A percentile compares a stretch with the other conserved stretches of the same genome.
Conservation (phyloP, 441 rosid species). For the Theobroma grandiflorum region DNA sequence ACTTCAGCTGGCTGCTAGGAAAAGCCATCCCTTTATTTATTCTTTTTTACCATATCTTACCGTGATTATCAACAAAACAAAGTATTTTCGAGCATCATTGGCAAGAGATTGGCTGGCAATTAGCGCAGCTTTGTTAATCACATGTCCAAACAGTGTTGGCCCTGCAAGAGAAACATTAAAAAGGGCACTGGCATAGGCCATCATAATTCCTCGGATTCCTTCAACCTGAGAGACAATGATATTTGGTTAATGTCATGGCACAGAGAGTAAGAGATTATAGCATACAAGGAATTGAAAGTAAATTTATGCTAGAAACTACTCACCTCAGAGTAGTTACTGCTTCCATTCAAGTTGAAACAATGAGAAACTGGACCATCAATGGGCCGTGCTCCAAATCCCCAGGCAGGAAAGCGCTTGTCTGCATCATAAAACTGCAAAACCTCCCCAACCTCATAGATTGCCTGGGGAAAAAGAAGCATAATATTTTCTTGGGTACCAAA, state of each 20-base stretch:
- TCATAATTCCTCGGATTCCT: conserved; percentile 86
- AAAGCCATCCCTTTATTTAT: conserved; percentile 5
- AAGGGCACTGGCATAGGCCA: conserved; percentile 81
- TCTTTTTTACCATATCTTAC: conserved; percentile 46
- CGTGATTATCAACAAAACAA: conserved; percentile 82
- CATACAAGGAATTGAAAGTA: conserved; percentile 10
- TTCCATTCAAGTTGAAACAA: conserved; percentile 94
- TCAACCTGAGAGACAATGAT: conserved; percentile 67
- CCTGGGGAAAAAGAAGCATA: conserved; percentile 50
- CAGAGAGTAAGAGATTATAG: background rate
- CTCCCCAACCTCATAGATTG: conserved; percentile 90
- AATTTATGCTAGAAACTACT: conserved; percentile 23
- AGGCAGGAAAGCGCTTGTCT: conserved; percentile 88
- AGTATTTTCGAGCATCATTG: conserved; percentile 63
- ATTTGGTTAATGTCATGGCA: conserved; percentile 25
- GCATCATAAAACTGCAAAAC: conserved; percentile 88
- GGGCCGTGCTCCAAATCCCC: conserved; percentile 99
- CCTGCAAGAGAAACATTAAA: conserved; percentile 93
- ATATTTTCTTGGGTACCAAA: conserved; percentile 20
- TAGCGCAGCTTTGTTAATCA: conserved; percentile 72
- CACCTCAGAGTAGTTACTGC: conserved; percentile 81
- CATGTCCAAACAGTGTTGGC: conserved; percentile 96
- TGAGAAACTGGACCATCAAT: conserved; percentile 91
- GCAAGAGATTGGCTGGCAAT: conserved; percentile 81
- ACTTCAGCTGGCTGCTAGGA: background rate